Base-by-base conservation (phyloP, 495 filamentous ascomycete species). In the Neurospora intermedia region DNA sequence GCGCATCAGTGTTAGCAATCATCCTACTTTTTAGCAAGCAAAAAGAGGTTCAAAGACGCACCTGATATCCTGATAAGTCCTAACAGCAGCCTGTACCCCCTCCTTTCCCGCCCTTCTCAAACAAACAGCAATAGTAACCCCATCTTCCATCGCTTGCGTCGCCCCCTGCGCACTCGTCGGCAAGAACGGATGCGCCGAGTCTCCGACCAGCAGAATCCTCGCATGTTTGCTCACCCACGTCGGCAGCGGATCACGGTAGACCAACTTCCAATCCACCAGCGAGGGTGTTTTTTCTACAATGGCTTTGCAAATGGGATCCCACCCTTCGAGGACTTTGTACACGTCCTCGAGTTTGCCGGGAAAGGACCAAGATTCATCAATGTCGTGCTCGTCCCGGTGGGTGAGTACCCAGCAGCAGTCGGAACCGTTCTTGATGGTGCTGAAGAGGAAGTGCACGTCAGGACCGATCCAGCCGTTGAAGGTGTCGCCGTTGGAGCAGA, bases 391-490 rank as follows among this genome's bases (percentile, higher is more conserved):
- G 72, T 89, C 88, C 3, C 81, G 81, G 77, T 91, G 89, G 6
- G 89, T 91, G 27, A 90, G 76, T 62, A 90, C 88, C 88, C 88
- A 90, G 76, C 87, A 89, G 77, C 88, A 90, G 74, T 90, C 88
- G n/a, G 79, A 78, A 15, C 88, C 88, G 73, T 84, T 82, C 78
- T 89, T 88, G 78, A 89, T 86, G 38, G 87, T 89, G 69, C 80
- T 83, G 77, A 89, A 88, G n/a, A 89, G 76, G 72, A 88, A 88
- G 79, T 89, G 87, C 70, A 88, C 85, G 46, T 89, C 87, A 3
- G 87, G 88, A 0, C 87, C 86, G 76, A 86, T 87, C 85, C 83
- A 89, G 10, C 87, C 87, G 71, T 89, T 88, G 81, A 88, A 89
- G 0, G 87, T 89, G 74, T 89, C 88, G 41, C 88, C 88, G 76